Evolutionary conservation across 305 asterid species (phyloP).

Genomic region (Solanum hybrid): DNA sequence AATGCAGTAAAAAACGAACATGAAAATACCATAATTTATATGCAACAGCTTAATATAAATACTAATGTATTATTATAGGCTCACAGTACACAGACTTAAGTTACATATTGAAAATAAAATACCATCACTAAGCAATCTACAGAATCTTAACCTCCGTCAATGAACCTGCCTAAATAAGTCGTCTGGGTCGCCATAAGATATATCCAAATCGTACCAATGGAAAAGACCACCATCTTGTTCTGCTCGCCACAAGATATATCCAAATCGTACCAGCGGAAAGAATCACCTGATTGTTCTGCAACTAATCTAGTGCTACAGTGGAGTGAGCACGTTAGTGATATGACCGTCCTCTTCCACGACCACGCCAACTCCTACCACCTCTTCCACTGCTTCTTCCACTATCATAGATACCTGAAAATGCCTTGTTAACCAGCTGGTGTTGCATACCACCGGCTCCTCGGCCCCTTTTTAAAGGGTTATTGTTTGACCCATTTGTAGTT

Average conservation of each 20-base stretch:
- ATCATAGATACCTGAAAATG: slow-evolving; percentile 54
- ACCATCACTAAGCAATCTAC: background rate
- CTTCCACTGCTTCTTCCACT: slow-evolving; percentile 37
- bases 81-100: background rate
- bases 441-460: slow-evolving; percentile 59
- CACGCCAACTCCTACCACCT: slow-evolving; percentile 25
- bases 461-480: slow-evolving; percentile 44
- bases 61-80: background rate
- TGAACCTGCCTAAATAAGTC: background rate
- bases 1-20: background rate
- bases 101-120: background rate
- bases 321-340: slow-evolving; percentile 12
- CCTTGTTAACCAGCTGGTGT: slow-evolving; percentile 67
- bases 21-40: background rate
- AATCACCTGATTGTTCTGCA: background rate
- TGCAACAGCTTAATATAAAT: background rate
- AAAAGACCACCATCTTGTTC: background rate
- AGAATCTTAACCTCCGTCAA: background rate
- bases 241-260: background rate
- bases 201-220: background rate
- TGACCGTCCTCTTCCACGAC: slow-evolving; percentile 55
- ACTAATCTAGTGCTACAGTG: background rate
- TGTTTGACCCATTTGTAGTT: slow-evolving; percentile 36
- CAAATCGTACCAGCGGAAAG: background rate
- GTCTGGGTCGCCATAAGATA: background rate